Base-by-base conservation (phyloP, 2,329 filamentous ascomycete genomes). In the Elsinoe necatrix region DNA sequence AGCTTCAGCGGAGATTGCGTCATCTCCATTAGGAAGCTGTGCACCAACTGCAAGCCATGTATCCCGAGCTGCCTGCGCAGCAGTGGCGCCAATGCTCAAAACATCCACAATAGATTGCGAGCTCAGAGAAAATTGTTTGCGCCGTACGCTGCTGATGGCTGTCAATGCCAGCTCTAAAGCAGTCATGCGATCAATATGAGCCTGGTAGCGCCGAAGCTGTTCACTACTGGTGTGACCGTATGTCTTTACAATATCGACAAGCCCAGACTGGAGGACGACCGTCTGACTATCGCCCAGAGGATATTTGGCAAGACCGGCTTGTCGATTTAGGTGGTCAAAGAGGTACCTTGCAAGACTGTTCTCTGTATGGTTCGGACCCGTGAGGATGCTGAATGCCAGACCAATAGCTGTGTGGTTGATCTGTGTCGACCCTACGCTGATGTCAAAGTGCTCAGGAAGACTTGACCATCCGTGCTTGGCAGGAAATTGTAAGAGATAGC, bases 401-500 rank as follows among this genome's bases (percentile, higher is more conserved):
- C 25, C 20, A 29, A 52, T 14, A 7, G 48, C 31, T 16, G 31
- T 37, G 16, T 52, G 20, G 16, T 52, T 52, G 16, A 52, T 16
- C 18, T 12, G 4, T 4, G 31, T 7, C 3, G 25, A 14, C n/a
- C 29, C 48, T 3, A 52, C 12, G 3, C 31, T n/a, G 31, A 52
- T 3, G 20, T 25, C 21, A 5, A 34, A 14, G 11, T 37, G 25
- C 25, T 20, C 8, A 39, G 31, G 14, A 21, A 14, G 29, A 8
- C n/a, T n/a, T 25, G 48, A 25, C 20, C 41, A 41, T 41, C 18
- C 18, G 16, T 34, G 18, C 41, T 45, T 56, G 27, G 41, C 21
- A 2, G 41, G 41, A 47, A 56, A 85, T 71, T 63, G 80, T 83
- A 2, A 79, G 76, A 5, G 70, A 68, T 57, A 84, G 75, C 1